Base-by-base conservation (phyloP, 2,329 filamentous ascomycete genomes). In the Aureobasidium sp. region DNA sequence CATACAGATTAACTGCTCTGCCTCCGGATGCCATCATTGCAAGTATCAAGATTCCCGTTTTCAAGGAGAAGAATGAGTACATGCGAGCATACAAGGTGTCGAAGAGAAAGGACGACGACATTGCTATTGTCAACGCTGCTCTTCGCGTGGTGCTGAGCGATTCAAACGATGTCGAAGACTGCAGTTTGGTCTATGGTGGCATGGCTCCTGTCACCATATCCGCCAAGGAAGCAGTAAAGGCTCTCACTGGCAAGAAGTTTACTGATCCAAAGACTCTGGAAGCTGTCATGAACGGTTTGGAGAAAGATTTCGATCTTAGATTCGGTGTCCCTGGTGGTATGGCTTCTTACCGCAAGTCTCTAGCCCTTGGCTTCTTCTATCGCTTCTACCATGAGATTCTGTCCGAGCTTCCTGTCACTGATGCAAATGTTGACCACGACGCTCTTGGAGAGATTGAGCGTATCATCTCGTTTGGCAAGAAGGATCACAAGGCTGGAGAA, bases 91-190 rank as follows among this genome's bases (percentile, higher is more conserved):
- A 97, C 76, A 99, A 99, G 75, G 93, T 97, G 73, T 86, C 94
- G 0, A 99, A 99, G 79, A 81, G 94, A 66, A 97, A 97, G 72
- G 94, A 99, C 68, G 94, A 99, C 69, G 94, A 99, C 71, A 97
- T 99, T 71, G 94, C 94, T 2, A 97, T 99, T 68, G 94, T 97
- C 29, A 97, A 95, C 53, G 86, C 89, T 32, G 91, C 93, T 1
- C 75, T 97, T 62, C 84, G 90, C 39, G 81, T 97, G 5, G 84
- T 82, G 5, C 76, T 97, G 3, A 82, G 86, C 42, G 82, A 88
- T 2, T 79, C 81, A 1, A 84, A 93, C 45, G 72, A 84, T 1
- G 90, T 97, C 6, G 81, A 86, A 64, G 86, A 87, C 65, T 86
- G 85, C 63, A 90, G 88, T 68, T 79, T 99, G 27, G 89, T 96